A percentile compares a stretch with the other conserved stretches of the same genome.
Conservation (phyloP, 2,329 filamentous ascomycete species). For the Aspergillus fumigatus region DNA sequence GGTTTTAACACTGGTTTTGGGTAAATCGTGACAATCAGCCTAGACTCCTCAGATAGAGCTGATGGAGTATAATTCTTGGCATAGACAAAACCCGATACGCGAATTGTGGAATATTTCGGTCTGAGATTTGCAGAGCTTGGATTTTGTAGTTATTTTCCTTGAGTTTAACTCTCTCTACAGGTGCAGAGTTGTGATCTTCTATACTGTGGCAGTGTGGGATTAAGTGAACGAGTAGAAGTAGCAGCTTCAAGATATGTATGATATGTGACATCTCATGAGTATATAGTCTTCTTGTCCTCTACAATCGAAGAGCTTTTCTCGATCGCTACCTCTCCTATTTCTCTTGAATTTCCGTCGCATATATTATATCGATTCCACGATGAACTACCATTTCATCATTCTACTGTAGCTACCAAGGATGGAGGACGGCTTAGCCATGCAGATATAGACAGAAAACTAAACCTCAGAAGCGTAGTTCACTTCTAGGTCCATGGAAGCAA, state of each 20-base stretch:
- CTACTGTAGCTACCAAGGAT: not conserved
- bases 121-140: not conserved
- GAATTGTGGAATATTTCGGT: not conserved
- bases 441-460: not conserved
- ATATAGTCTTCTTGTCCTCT: not conserved
- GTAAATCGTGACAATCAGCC: conserved; percentile 1
- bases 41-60: not conserved
- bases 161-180: not conserved
- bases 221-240: not conserved
- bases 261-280: too few relatives aligned
- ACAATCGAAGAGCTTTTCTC: not conserved
- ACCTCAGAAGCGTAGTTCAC: not conserved
- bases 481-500: not conserved
- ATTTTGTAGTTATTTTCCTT: not conserved
- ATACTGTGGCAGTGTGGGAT: not conserved
- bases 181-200: not conserved
- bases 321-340: too few relatives aligned
- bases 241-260: too few relatives aligned
- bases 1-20: conserved; percentile 1
- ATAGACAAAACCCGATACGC: too few relatives aligned
- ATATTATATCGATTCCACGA: not conserved
- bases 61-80: too few relatives aligned
- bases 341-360: not conserved
- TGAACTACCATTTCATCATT: not conserved
- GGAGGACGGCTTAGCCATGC: too few relatives aligned